Conservation (phyloP, 2,329 filamentous ascomycete species). For the Rhinocladiella mackenziei region DNA sequence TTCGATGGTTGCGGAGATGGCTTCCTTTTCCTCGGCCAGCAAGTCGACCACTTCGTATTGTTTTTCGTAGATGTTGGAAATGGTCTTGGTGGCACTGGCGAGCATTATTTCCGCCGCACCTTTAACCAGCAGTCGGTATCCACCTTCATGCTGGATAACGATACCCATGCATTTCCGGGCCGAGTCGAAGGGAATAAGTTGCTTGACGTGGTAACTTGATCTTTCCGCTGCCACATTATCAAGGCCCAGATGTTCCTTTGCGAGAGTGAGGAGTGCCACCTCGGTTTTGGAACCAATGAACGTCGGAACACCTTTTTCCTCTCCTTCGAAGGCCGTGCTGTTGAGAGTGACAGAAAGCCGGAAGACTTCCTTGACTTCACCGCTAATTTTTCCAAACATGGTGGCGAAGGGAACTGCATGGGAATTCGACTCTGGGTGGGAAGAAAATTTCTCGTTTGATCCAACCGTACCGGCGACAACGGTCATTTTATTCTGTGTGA, state of each 20-base stretch:
- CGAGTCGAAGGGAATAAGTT: constrained; percentile 73
- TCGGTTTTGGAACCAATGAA: constrained; percentile 78
- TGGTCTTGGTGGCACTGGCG: constrained; percentile 34
- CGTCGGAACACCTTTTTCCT: constrained; percentile 60
- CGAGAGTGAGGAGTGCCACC: constrained; percentile 67
- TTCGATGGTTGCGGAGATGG: constrained; percentile 37
- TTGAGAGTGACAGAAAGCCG: constrained; percentile 44
- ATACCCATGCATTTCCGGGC: constrained; percentile 63
- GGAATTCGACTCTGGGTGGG: constrained; percentile 14
- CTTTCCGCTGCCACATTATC: constrained; percentile 59
- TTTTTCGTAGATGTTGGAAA: constrained; percentile 32
- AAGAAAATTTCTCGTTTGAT: constrained; percentile 51
- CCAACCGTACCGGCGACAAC: constrained; percentile 70
- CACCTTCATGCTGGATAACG: constrained; percentile 39
- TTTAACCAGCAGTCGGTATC: constrained; percentile 47
- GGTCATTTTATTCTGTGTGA: constrained; percentile 72
- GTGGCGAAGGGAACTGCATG: constrained; percentile 13
- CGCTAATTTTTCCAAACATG: constrained; percentile 31
- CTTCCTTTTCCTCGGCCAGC: constrained; percentile 28
- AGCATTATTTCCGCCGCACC: constrained; percentile 48
- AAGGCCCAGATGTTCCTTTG: constrained; percentile 64
- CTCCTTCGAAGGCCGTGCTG: constrained; percentile 72
- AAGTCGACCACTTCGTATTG: constrained; percentile 28
- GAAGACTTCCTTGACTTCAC: constrained; percentile 36
- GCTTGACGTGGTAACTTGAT: constrained; percentile 56